phyloP scores from a whole-genome alignment of 306 rosid species.

The Dryas alaskensis region DNA sequence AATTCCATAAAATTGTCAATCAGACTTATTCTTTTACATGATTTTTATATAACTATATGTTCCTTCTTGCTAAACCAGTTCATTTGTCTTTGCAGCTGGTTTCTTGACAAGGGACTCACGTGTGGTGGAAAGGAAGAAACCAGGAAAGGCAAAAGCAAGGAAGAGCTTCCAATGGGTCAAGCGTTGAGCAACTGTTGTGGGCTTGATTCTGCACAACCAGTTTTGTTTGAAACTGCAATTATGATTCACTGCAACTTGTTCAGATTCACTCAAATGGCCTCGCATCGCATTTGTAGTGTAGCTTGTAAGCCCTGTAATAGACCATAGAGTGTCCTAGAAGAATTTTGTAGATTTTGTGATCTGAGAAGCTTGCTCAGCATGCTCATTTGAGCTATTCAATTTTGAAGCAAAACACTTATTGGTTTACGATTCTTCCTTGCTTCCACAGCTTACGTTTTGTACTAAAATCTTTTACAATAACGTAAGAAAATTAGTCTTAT shows the following conservation, averaged over 20 bases:
- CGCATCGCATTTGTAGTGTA: background rate
- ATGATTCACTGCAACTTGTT: slow-evolving; percentile 24
- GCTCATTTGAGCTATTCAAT: background rate
- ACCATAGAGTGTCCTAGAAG: background rate
- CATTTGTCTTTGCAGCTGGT: slow-evolving; percentile 53
- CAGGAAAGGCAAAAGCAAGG: slow-evolving; percentile 97
- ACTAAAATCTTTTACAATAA: too few species aligned
- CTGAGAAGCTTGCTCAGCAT: background rate
- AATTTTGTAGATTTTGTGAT: background rate
- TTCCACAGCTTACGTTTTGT: background rate
- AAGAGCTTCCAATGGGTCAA: slow-evolving; percentile 99
- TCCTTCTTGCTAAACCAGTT: slow-evolving; percentile 21
- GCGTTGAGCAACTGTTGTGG: slow-evolving; percentile 44
- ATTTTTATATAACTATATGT: background rate
- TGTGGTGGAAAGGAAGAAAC: slow-evolving; percentile 95
- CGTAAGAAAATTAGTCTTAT: too few species aligned
- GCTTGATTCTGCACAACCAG: slow-evolving; percentile 10
- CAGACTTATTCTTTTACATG: background rate
- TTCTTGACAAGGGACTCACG: slow-evolving; percentile 91
- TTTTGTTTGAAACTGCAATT: slow-evolving; percentile 32
- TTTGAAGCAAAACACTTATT: background rate
- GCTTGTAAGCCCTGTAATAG: slow-evolving; percentile 11
- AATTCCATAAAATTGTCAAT: background rate
- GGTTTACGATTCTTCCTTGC: background rate
- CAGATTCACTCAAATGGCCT: background rate